Conservation (phyloP, 768 basidiomycete genomes). For the Pleurotus salmoneostramineus region DNA sequence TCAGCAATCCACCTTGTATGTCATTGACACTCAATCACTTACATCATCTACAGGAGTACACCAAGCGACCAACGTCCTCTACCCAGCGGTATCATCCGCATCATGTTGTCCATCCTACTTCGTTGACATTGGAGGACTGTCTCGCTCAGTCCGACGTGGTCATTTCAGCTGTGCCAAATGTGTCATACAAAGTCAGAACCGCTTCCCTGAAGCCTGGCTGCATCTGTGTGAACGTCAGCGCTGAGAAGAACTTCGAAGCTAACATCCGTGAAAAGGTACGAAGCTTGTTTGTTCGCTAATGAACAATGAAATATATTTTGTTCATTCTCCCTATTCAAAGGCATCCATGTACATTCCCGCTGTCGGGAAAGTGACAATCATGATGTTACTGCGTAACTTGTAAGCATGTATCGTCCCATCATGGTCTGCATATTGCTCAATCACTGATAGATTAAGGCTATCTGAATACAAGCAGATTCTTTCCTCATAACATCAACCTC, state of each 20-base stretch:
- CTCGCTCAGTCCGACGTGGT: conserved; percentile 88
- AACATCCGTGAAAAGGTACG: conserved; percentile 88
- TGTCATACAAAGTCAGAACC: conserved; percentile 85
- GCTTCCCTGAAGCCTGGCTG: conserved; percentile 91
- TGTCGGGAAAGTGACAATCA: conserved; percentile 96
- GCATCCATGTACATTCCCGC: conserved; percentile 93
- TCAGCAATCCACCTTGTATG: conserved; percentile 15
- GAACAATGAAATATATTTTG: no score
- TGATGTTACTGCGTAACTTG: conserved; percentile 97
- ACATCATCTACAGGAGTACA: conserved; percentile 64
- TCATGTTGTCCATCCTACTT: conserved; percentile 73
- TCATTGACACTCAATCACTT: background rate
- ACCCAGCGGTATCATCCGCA: conserved; percentile 71
- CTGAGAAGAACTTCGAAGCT: conserved; percentile 95
- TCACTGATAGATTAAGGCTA: background rate
- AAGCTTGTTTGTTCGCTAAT: background rate
- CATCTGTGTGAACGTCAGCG: conserved; percentile 87
- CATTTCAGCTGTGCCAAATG: conserved; percentile 86
- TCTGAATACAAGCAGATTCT: background rate
- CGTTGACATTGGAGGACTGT: conserved; percentile 71
- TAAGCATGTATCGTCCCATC: conserved; percentile 32
- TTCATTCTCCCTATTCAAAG: conserved; percentile 29
- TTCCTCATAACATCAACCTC: background rate
- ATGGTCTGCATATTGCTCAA: background rate
- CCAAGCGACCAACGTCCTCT: conserved; percentile 68